phyloP scores from a whole-genome alignment of 1,139 yeast genomes.

The Candida neerlandica region DNA sequence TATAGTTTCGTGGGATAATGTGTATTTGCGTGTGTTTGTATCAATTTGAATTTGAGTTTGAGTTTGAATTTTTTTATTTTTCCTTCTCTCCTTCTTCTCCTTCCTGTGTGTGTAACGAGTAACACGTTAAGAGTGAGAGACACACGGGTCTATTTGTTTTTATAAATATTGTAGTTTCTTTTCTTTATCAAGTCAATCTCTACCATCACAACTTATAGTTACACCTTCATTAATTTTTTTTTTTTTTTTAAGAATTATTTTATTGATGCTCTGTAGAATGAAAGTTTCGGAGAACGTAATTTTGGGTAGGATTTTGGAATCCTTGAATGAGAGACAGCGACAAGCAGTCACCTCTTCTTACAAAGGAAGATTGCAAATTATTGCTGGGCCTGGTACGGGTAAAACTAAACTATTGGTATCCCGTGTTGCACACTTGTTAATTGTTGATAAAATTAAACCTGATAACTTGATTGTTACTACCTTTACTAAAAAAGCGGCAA shows the following conservation, averaged over 20 bases:
- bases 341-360: slow-evolving; percentile 62
- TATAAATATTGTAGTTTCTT: no score
- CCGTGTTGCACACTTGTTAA: slow-evolving; percentile 70
- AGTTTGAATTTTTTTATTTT: no score
- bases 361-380: slow-evolving; percentile 63
- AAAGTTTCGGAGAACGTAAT: not conserved
- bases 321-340: slow-evolving; percentile 59
- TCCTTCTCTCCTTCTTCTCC: no score
- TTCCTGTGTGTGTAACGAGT: no score
- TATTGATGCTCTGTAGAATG: not conserved
- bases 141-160: no score
- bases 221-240: not conserved
- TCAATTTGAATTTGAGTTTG: no score
- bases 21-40: no score
- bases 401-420: slow-evolving; percentile 82
- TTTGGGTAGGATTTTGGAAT: slow-evolving; percentile 4
- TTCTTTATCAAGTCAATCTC: no score
- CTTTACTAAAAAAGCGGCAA: slow-evolving; percentile 88
- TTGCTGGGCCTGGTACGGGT: slow-evolving; percentile 94
- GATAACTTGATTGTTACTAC: slow-evolving; percentile 77
- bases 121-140: no score
- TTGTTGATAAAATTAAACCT: slow-evolving; percentile 55
- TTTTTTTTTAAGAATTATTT: not conserved
- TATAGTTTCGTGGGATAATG: no score
- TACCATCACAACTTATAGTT: no score